Conservation (phyloP, 108 stramenopile species). For the Skeletonema tropicum region DNA sequence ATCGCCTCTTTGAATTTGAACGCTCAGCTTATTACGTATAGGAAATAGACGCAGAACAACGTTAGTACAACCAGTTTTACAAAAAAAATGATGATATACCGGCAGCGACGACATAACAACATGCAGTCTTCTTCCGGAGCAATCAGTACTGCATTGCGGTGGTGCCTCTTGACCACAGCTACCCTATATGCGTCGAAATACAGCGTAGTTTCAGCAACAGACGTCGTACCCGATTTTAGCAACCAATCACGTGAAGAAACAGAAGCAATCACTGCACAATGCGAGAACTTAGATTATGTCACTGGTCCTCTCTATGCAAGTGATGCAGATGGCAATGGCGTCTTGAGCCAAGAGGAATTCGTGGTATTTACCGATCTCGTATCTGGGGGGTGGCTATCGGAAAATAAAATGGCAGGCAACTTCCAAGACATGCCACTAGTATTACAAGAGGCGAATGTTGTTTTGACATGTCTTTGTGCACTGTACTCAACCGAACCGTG, state of each 20-base stretch:
- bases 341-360: conserved; percentile 35
- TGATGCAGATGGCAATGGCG: conserved; percentile 36
- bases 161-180: neutral
- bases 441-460: conserved; percentile 29
- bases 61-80: neutral
- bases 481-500: conserved; percentile 13
- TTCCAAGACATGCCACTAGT: conserved; percentile 34
- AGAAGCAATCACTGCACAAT: neutral
- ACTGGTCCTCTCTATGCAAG: conserved; percentile 16
- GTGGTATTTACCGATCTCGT: conserved; percentile 26
- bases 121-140: neutral
- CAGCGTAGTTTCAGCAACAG: neutral
- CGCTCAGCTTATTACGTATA: no score
- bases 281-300: conserved; percentile 29
- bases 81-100: neutral
- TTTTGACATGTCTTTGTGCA: conserved; percentile 37
- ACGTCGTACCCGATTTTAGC: no score
- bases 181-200: neutral
- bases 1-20: no score
- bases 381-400: conserved; percentile 33
- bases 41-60: neutral
- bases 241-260: neutral
- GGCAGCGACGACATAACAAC: neutral
- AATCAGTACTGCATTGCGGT: neutral
- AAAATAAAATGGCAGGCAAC: neutral